phyloP scores from a whole-genome alignment of 164 flowering plant species.

The Santalum album region DNA sequence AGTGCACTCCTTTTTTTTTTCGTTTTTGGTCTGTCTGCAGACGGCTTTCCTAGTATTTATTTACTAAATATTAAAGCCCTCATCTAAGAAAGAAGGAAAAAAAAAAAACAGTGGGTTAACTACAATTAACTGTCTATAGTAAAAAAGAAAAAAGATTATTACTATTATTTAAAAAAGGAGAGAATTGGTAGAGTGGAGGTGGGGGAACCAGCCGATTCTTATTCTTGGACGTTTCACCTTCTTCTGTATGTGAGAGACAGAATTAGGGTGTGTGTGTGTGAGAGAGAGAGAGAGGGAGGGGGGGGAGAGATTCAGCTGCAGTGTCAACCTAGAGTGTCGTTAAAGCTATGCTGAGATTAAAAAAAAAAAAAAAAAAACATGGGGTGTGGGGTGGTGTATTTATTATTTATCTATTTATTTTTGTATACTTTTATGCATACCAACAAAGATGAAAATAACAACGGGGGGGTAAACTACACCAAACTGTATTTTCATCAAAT shows the following conservation, averaged over 20 bases:
- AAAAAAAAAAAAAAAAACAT: no score
- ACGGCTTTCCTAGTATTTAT: no score
- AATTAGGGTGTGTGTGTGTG: neutral
- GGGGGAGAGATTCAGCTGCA: conserved; percentile 12
- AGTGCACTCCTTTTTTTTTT: neutral
- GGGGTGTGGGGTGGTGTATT: no score
- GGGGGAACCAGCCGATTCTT: conserved; percentile 36
- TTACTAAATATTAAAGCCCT: no score
- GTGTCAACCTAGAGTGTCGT: conserved; percentile 31
- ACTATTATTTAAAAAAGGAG: no score
- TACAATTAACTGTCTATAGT: no score
- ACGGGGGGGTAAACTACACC: conserved; percentile 1
- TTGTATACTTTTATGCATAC: conserved; percentile 1
- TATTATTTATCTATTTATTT: neutral
- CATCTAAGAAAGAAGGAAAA: no score
- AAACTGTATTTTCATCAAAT: conserved; percentile 5
- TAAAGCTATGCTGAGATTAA: conserved; percentile 20
- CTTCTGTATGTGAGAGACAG: no score
- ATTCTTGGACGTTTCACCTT: conserved; percentile 32
- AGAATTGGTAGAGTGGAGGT: conserved; percentile 55
- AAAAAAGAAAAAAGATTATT: no score
- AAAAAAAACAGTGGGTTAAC: no score
- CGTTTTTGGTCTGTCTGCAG: neutral
- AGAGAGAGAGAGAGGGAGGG: conserved; percentile 12
- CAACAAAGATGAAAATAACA: neutral